Base-by-base conservation (phyloP, 352 stramenopile genomes). In the Globisporangium nodosum region DNA sequence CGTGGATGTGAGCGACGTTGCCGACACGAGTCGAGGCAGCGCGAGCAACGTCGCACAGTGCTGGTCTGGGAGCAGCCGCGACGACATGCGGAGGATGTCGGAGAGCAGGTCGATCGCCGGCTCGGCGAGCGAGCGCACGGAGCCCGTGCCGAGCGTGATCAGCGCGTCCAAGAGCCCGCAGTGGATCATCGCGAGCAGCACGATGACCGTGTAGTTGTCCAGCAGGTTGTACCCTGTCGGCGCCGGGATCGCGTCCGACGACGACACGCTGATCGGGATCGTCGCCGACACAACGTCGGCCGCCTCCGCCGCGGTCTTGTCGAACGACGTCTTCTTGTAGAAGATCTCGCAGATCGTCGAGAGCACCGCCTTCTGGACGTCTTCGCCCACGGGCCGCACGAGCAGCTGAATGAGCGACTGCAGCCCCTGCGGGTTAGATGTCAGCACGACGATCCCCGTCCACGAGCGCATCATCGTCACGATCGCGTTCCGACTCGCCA, bases 381-480 rank as follows among this genome's bases (percentile, higher is more conserved):
- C 88, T 62, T 96, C 85, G 5, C 86, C 87, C 0, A 96, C 85
- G 4, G 88, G 88, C n/a, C 84, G 77, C 15, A 96, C 85, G 9
- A 96, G 70, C 35, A 96, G 64, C 46, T 96, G 86, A 53, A 94
- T 82, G 12, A 96, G 68, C 46, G 88, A 92, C 54, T 90, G 78
- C 11, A 96, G 64, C 13, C 88, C 88, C 66, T 95, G 85, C 20
- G 86, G 88, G 58, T 96, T 94, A 16, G 85, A 93, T 15, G 83
- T 93, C 15, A 96, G 60, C 24, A 94, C 75, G 12, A 96, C 79
- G 49, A 96, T 90, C 43, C 86, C 86, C 49, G 88, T 96, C 88
- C 88, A 96, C 18, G 88, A 94, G 0, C 86, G 84, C 85, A 96
- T 94, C 81, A 96, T 90, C 9, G 81, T 92, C 35, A 96, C 84